Conservation (phyloP, 345 rosid genomes). For the Hibiscus tridactylites region DNA sequence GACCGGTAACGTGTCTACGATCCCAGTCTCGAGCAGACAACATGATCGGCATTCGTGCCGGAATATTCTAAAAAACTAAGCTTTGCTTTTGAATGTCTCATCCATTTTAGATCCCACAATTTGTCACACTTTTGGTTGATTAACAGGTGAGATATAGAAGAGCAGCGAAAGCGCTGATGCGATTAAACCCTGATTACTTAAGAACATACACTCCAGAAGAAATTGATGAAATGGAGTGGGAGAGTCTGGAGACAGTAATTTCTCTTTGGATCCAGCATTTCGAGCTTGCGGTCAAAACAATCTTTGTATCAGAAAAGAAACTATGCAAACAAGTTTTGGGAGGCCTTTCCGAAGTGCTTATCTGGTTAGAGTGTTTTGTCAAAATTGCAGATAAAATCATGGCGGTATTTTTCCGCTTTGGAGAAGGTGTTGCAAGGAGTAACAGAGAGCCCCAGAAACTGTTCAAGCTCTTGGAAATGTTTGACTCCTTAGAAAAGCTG, state of each 20-base stretch:
- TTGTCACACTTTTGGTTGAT: conserved; percentile 1
- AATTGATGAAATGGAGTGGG: conserved; percentile 61
- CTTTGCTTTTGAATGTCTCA: too few relatives aligned
- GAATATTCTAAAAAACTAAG: too few relatives aligned
- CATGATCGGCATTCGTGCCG: too few relatives aligned
- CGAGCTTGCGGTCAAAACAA: conserved; percentile 37
- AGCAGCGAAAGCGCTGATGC: conserved; percentile 57
- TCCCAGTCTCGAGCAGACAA: too few relatives aligned
- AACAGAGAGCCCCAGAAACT: conserved; percentile 57
- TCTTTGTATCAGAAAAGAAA: conserved; percentile 44
- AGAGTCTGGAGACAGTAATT: conserved; percentile 46
- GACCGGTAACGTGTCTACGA: too few relatives aligned
- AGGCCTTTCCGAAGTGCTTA: conserved; percentile 35
- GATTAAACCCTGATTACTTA: conserved; percentile 47
- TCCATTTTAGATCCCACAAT: too few relatives aligned
- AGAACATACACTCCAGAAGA: conserved; percentile 44
- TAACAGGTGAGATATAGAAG: conserved; percentile 50
- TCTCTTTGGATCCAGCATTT: conserved; percentile 57
- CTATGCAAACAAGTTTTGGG: conserved; percentile 42
- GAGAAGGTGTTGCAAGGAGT: conserved; percentile 60
- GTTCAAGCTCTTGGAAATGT: conserved; percentile 65
- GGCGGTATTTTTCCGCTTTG: conserved; percentile 63
- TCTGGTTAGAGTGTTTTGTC: conserved; percentile 58
- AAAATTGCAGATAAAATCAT: conserved; percentile 59
- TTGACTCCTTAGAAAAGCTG: conserved; percentile 43